A percentile compares a stretch with the other conserved stretches of the same genome.
Evolutionary conservation across 2,329 filamentous ascomycete species (phyloP).

Genomic region (Diaporthe destruens): DNA sequence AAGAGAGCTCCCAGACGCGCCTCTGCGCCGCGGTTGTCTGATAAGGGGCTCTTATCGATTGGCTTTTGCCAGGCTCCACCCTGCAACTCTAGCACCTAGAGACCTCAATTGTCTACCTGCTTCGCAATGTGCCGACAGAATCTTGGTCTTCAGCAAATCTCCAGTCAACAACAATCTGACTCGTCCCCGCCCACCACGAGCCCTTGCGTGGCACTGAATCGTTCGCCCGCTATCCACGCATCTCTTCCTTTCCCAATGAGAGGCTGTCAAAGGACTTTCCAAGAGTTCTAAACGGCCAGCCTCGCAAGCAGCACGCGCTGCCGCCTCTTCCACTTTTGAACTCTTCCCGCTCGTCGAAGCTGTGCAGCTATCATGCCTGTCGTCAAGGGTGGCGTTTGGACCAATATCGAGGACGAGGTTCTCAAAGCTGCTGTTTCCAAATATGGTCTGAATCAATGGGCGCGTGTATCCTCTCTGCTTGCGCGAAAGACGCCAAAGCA

Average conservation of each 20-base stretch:
- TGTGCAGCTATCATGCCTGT: conserved; percentile 69
- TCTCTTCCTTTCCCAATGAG: not conserved
- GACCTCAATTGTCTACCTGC: conserved; percentile 10
- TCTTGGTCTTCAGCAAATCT: not conserved
- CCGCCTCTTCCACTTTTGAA: not conserved
- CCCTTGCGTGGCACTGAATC: not conserved
- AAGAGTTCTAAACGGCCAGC: not conserved
- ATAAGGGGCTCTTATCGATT: conserved; percentile 35
- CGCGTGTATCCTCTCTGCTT: conserved; percentile 95
- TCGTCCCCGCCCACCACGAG: conserved; percentile 4
- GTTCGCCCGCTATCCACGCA: not conserved
- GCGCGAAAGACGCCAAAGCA: conserved; percentile 98
- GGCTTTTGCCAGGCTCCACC: conserved; percentile 14
- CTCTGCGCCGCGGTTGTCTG: conserved; percentile 22
- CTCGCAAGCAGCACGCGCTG: conserved; percentile 1
- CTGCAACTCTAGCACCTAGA: conserved; percentile 16
- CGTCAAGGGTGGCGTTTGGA: conserved; percentile 82
- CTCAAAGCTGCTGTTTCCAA: conserved; percentile 96
- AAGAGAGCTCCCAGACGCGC: conserved; percentile 30
- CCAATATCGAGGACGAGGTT: conserved; percentile 91
- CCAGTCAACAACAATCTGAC: conserved; percentile 4
- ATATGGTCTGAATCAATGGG: conserved; percentile 97
- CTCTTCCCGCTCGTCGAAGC: not conserved
- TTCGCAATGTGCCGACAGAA: conserved; percentile 3
- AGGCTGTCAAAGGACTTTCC: not conserved